Evolutionary conservation across 2,329 filamentous ascomycete genomes (phyloP).

Genomic region (Colletotrichum tabaci): DNA sequence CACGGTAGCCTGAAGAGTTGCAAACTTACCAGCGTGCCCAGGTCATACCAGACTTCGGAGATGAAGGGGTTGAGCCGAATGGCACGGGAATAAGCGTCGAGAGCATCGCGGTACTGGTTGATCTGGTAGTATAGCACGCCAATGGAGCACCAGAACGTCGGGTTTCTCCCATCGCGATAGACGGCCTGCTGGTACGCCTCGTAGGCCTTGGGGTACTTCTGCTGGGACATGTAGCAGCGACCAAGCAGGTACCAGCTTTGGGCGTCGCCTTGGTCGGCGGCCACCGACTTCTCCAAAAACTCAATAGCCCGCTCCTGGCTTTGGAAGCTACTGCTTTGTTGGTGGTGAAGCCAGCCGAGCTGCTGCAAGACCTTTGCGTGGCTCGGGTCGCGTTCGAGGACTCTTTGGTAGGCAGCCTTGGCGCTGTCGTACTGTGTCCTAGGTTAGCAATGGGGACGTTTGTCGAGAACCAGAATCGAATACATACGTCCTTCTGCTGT

Average conservation of each 20-base stretch:
- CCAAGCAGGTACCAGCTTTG: slow-evolving; percentile 99
- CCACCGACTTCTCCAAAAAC: slow-evolving; percentile 96
- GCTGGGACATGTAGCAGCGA: slow-evolving; percentile 98
- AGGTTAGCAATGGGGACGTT: slow-evolving; percentile 47
- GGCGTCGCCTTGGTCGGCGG: slow-evolving; percentile 91
- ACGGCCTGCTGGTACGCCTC: slow-evolving; percentile 99
- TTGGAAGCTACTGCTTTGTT: slow-evolving; percentile 91
- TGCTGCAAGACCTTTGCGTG: slow-evolving; percentile 99
- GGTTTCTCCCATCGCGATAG: slow-evolving; percentile 96
- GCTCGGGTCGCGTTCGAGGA: slow-evolving; percentile 93
- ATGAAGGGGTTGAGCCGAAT: slow-evolving; percentile 98
- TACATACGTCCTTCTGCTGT: slow-evolving; percentile 95
- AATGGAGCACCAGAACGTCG: slow-evolving; percentile 99
- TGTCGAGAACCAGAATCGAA: slow-evolving; percentile 46
- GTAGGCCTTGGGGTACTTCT: slow-evolving; percentile 98
- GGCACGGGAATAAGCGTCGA: slow-evolving; percentile 97
- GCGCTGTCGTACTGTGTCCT: slow-evolving; percentile 86
- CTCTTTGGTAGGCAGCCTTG: slow-evolving; percentile 91
- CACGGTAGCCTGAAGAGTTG: slow-evolving; percentile 18
- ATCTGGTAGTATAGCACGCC: slow-evolving; percentile 99
- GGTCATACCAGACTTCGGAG: slow-evolving; percentile 98
- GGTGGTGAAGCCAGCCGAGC: slow-evolving; percentile 96
- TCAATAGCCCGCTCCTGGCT: slow-evolving; percentile 98
- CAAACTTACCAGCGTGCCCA: slow-evolving; percentile 88
- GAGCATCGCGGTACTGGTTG: slow-evolving; percentile 97